phyloP scores from a whole-genome alignment of 768 basidiomycete species.

The Rhizopogon roseolus region DNA sequence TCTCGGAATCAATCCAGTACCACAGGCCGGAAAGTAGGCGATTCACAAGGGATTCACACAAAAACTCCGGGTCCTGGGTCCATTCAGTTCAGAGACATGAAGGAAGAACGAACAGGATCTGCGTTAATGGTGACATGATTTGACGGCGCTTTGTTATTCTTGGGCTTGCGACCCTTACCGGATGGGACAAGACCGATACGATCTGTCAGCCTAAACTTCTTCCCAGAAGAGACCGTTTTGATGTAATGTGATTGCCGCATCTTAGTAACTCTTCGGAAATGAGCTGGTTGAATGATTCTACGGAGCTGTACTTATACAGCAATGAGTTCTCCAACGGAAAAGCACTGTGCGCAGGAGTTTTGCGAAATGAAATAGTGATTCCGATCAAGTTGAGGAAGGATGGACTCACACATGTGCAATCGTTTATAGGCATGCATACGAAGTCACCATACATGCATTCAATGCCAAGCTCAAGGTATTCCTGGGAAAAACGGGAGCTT shows the following conservation, averaged over 20 bases:
- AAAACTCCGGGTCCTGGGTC: conserved; percentile 10
- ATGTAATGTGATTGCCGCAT: not conserved
- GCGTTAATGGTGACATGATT: not conserved
- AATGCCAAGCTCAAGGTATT: not conserved
- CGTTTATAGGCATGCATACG: conserved; percentile 11
- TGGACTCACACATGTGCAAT: conserved; percentile 12
- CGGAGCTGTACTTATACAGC: not conserved
- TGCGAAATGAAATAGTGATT: conserved; percentile 5
- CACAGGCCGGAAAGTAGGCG: not conserved
- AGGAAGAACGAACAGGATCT: not conserved
- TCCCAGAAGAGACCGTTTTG: not conserved
- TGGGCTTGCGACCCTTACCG: not conserved
- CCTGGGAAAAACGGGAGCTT: conserved; percentile 9
- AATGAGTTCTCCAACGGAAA: not conserved
- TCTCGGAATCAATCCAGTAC: conserved; percentile 14
- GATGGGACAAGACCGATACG: not conserved
- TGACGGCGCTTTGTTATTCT: not conserved
- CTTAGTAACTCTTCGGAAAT: not conserved
- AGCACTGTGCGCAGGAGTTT: not conserved
- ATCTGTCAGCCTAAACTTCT: not conserved
- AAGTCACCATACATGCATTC: not conserved
- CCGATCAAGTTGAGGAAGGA: not conserved
- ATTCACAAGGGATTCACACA: conserved; percentile 8
- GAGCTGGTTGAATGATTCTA: not conserved
- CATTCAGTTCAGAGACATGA: conserved; percentile 2